phyloP scores from a whole-genome alignment of 2,329 filamentous ascomycete genomes.

The Xylaria sp. region DNA sequence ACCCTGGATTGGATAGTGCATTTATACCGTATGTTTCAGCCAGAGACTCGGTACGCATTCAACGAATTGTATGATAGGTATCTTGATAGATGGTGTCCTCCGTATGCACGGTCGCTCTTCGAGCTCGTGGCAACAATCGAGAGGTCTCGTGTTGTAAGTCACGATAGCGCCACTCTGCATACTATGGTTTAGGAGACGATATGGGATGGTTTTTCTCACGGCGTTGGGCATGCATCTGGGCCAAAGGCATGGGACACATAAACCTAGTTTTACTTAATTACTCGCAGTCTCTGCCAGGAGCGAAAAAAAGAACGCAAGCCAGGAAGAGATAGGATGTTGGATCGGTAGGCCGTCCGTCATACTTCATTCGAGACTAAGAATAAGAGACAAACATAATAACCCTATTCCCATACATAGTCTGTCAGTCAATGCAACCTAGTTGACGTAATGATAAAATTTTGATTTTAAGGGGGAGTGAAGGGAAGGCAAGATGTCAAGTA shows the following conservation, averaged over 20 bases:
- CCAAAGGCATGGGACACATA: not conserved
- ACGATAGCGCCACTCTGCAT: not conserved
- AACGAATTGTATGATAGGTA: slow-evolving; percentile 32
- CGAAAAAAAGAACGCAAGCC: not conserved
- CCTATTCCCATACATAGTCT: not conserved
- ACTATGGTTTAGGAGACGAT: not conserved
- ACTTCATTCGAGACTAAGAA: not conserved
- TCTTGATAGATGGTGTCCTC: slow-evolving; percentile 3
- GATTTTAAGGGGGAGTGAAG: not conserved
- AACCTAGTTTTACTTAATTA: not conserved
- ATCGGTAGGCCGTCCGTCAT: not conserved
- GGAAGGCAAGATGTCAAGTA: not conserved
- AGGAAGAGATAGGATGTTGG: not conserved
- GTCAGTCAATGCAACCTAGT: not conserved
- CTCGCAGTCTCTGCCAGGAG: too few relatives aligned
- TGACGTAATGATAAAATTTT: not conserved
- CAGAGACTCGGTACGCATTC: slow-evolving; percentile 15
- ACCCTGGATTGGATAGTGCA: not conserved
- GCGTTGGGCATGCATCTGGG: not conserved
- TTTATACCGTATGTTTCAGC: slow-evolving; percentile 1
- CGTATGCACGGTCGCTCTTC: not conserved
- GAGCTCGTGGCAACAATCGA: not conserved
- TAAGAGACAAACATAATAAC: not conserved
- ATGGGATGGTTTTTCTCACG: not conserved
- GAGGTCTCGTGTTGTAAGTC: not conserved